Evolutionary conservation across 306 rosid genomes (phyloP).

Genomic region (Vigna unguiculata): DNA sequence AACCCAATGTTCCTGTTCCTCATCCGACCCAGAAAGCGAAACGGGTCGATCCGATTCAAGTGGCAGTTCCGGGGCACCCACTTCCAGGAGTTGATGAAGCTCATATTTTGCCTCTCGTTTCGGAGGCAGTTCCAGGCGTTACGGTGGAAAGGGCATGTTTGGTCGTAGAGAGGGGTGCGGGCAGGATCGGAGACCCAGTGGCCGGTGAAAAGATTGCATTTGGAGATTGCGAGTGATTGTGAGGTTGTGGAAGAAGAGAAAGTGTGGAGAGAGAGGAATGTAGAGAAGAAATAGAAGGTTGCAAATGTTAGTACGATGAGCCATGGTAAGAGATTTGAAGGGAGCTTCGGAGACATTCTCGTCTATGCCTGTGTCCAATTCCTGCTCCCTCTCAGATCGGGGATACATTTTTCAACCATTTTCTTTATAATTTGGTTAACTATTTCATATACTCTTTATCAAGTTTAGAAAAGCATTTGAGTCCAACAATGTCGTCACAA

Average conservation of each 20-base stretch:
- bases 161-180: slow-evolving; percentile 71
- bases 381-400: background rate
- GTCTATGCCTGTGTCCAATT: background rate
- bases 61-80: slow-evolving; percentile 74
- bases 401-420: background rate
- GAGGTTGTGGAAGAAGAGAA: slow-evolving; percentile 39
- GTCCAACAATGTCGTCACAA: no score
- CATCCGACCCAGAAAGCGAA: slow-evolving; percentile 64
- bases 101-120: slow-evolving; percentile 75
- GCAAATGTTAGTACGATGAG: slow-evolving; percentile 63
- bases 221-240: slow-evolving; percentile 35
- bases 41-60: slow-evolving; percentile 71
- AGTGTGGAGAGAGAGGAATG: slow-evolving; percentile 50
- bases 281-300: slow-evolving; percentile 58
- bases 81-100: slow-evolving; percentile 75
- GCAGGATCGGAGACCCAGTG: slow-evolving; percentile 70
- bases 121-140: slow-evolving; percentile 92
- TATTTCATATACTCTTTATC: no score
- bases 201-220: slow-evolving; percentile 69
- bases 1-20: slow-evolving; percentile 80
- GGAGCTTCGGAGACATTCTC: slow-evolving; percentile 68
- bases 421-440: no score
- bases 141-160: slow-evolving; percentile 83
- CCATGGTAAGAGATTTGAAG: slow-evolving; percentile 64
- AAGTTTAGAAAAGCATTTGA: no score